Evolutionary conservation across 1,284 basidiomycete species (phyloP).

Genomic region (Ustilago shanxiensis): DNA sequence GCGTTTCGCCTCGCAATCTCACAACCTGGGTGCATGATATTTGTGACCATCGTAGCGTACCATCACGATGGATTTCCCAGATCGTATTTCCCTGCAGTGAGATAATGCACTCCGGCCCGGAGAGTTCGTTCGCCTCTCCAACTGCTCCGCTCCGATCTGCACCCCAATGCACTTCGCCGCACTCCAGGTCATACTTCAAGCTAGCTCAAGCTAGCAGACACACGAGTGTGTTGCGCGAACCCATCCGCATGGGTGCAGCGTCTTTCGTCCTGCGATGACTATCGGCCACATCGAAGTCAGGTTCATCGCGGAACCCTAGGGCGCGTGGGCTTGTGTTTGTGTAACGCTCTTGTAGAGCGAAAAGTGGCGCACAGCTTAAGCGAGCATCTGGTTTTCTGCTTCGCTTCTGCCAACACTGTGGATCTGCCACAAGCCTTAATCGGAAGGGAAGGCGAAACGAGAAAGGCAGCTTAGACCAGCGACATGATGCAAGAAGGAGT

Average conservation of each 20-base stretch:
- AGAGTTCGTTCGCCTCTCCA: background rate
- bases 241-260: background rate
- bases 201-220: background rate
- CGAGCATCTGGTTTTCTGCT: background rate
- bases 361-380: background rate
- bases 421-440: constrained; percentile 1
- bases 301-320: background rate
- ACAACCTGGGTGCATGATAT: background rate
- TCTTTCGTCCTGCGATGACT: background rate
- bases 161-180: background rate
- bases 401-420: background rate
- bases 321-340: constrained; percentile 1
- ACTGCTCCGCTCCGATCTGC: background rate
- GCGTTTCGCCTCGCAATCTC: background rate
- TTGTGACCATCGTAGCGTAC: background rate
- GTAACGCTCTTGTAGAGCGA: background rate
- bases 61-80: no score
- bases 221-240: background rate
- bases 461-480: background rate
- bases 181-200: background rate
- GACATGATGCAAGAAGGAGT: background rate
- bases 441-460: background rate
- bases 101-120: constrained; percentile 7
- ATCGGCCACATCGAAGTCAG: background rate
- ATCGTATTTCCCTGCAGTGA: background rate